phyloP scores from a whole-genome alignment of 1,284 basidiomycete genomes.

The Ceratobasidium sp. region DNA sequence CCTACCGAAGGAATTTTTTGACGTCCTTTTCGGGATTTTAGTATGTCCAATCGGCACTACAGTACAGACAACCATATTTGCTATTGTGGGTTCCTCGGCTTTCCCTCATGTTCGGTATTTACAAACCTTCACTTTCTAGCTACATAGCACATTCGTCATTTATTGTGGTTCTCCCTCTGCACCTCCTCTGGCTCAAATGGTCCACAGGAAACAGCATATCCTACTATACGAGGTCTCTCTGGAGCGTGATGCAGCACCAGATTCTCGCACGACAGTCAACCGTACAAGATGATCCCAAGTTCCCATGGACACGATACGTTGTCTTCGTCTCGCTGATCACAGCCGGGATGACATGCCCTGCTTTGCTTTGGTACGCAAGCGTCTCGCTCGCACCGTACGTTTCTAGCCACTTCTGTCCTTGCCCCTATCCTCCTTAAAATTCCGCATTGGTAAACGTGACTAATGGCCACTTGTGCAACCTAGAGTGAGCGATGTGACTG shows the following conservation, averaged over 20 bases:
- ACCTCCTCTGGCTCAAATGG: slow-evolving; percentile 68
- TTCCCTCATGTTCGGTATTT: neutral
- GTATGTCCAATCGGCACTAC: slow-evolving; percentile 78
- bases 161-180: slow-evolving; percentile 73
- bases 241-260: slow-evolving; percentile 64
- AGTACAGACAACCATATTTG: slow-evolving; percentile 79
- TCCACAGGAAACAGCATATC: slow-evolving; percentile 61
- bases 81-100: slow-evolving; percentile 66
- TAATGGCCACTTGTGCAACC: neutral
- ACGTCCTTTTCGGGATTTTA: slow-evolving; percentile 63
- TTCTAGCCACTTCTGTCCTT: neutral
- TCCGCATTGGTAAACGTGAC: slow-evolving; percentile 17
- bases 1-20: slow-evolving; percentile 63
- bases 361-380: slow-evolving; percentile 76
- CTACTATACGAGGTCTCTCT: slow-evolving; percentile 63
- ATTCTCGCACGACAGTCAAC: slow-evolving; percentile 53
- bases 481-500: slow-evolving; percentile 81
- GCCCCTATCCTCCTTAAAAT: slow-evolving; percentile 44
- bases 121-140: slow-evolving; percentile 55
- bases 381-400: slow-evolving; percentile 77
- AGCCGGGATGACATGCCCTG: slow-evolving; percentile 68
- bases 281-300: slow-evolving; percentile 47
- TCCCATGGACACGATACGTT: slow-evolving; percentile 61
- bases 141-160: slow-evolving; percentile 79
- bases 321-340: slow-evolving; percentile 64